These are phyloP conservation scores for Kodamaea plutei DNA, from an alignment of 1,139 yeast species.

Conservation along the genomic window DNA sequence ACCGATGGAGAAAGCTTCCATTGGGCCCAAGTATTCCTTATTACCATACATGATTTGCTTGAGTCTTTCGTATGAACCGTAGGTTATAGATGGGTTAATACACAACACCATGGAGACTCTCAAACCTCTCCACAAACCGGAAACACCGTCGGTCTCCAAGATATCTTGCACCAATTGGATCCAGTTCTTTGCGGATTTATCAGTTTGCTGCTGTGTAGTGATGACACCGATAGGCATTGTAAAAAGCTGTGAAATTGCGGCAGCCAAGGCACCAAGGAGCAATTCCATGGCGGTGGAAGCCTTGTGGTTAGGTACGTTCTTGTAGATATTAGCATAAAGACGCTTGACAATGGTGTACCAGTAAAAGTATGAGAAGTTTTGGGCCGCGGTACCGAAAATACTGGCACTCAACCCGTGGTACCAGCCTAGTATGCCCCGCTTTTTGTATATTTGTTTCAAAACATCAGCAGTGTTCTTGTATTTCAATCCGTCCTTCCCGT, in stretches of 20 bases:
- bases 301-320: slow-evolving; percentile 33
- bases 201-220: slow-evolving; percentile 81
- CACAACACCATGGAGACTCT: slow-evolving; percentile 78
- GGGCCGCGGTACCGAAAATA: slow-evolving; percentile 69
- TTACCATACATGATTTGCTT: slow-evolving; percentile 49
- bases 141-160: slow-evolving; percentile 60
- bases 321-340: slow-evolving; percentile 46
- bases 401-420: slow-evolving; percentile 74
- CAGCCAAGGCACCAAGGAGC: slow-evolving; percentile 78
- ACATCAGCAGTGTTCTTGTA: slow-evolving; percentile 66
- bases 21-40: slow-evolving; percentile 51
- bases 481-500: slow-evolving; percentile 24
- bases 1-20: slow-evolving; percentile 70
- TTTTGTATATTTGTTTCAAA: slow-evolving; percentile 49
- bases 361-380: slow-evolving; percentile 79
- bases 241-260: slow-evolving; percentile 77
- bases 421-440: slow-evolving; percentile 66
- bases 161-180: slow-evolving; percentile 51
- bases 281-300: slow-evolving; percentile 67
- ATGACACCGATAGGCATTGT: slow-evolving; percentile 82
- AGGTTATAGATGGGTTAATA: slow-evolving; percentile 82
- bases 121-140: slow-evolving; percentile 82
- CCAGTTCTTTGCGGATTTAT: slow-evolving; percentile 40
- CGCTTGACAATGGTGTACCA: slow-evolving; percentile 79
- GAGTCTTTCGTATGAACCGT: slow-evolving; percentile 75